Conservation (phyloP, 352 stramenopile genomes). For the Globisporangium camurandrum region DNA sequence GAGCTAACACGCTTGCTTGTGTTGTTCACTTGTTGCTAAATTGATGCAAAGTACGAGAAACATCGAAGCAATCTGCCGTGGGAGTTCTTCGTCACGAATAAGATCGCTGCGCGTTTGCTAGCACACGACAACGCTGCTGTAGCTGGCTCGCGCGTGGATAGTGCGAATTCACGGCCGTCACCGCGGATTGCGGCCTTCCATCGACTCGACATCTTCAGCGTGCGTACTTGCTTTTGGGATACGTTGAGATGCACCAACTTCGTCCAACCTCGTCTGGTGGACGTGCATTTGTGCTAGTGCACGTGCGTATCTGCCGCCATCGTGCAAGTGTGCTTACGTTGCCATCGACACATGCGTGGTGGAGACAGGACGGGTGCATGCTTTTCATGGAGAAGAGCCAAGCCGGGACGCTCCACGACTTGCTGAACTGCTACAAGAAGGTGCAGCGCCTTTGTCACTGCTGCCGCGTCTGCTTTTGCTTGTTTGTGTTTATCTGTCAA, state of each 20-base stretch:
- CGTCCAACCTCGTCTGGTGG: neutral
- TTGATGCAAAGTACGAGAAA: constrained; percentile 52
- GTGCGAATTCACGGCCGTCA: constrained; percentile 7
- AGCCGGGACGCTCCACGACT: constrained; percentile 64
- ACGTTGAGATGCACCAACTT: too few species aligned
- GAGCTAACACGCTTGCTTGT: neutral
- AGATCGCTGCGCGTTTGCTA: constrained; percentile 27
- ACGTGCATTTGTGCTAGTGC: neutral
- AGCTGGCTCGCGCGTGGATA: constrained; percentile 13
- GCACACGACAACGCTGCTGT: constrained; percentile 14
- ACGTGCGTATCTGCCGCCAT: neutral
- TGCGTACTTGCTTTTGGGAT: too few species aligned
- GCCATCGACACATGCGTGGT: neutral
- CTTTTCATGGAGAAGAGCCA: constrained; percentile 68
- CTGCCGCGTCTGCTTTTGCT: too few species aligned
- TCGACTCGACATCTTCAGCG: constrained; percentile 54
- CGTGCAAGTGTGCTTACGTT: neutral
- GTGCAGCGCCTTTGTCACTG: too few species aligned
- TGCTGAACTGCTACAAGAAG: constrained; percentile 76
- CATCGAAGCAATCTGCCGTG: constrained; percentile 59
- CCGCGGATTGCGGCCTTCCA: constrained; percentile 30
- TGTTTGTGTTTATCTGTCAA: too few species aligned
- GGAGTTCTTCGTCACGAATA: constrained; percentile 72
- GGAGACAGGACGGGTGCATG: constrained; percentile 67
- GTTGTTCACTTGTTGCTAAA: neutral